phyloP scores from a whole-genome alignment of 805 yeast species.

The Ogataea trehaloabstinens region DNA sequence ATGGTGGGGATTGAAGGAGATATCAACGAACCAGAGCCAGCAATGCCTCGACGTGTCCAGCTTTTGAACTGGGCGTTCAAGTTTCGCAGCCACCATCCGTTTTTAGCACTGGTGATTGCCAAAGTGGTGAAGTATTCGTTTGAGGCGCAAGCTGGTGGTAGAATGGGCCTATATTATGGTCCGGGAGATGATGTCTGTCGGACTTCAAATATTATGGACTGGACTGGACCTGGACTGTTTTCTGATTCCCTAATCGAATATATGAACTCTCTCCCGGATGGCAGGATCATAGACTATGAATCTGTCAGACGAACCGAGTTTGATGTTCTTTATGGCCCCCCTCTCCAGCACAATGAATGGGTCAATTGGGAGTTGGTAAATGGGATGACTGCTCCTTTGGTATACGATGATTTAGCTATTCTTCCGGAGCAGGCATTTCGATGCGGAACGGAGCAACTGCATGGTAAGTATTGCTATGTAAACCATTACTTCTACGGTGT shows the following conservation, averaged over 20 bases:
- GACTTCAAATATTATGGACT: slow-evolving; percentile 30
- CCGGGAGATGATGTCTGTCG: not conserved
- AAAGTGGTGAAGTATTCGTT: slow-evolving; percentile 45
- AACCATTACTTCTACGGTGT: slow-evolving; percentile 18
- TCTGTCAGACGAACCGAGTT: slow-evolving; percentile 4
- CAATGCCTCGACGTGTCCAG: slow-evolving; percentile 44
- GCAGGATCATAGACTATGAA: slow-evolving; percentile 10
- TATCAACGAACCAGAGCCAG: slow-evolving; percentile 44
- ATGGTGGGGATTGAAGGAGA: slow-evolving; percentile 49
- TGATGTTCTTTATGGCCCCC: slow-evolving; percentile 16
- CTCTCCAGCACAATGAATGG: slow-evolving; percentile 1
- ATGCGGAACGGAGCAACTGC: slow-evolving; percentile 21
- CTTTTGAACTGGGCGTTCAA: slow-evolving; percentile 54
- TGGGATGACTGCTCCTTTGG: slow-evolving; percentile 18
- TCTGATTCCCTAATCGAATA: slow-evolving; percentile 46
- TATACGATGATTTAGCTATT: slow-evolving; percentile 16
- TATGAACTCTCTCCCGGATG: slow-evolving; percentile 32
- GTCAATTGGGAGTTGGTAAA: slow-evolving; percentile 18
- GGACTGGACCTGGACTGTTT: slow-evolving; percentile 56
- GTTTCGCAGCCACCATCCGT: slow-evolving; percentile 55
- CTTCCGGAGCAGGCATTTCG: slow-evolving; percentile 15
- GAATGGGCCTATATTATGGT: not conserved
- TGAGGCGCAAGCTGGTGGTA: slow-evolving; percentile 27
- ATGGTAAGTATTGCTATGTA: slow-evolving; percentile 24
- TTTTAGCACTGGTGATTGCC: slow-evolving; percentile 47